Evolutionary conservation across 257 asterid genomes (phyloP).

Genomic region (Salvia rosmarinus): DNA sequence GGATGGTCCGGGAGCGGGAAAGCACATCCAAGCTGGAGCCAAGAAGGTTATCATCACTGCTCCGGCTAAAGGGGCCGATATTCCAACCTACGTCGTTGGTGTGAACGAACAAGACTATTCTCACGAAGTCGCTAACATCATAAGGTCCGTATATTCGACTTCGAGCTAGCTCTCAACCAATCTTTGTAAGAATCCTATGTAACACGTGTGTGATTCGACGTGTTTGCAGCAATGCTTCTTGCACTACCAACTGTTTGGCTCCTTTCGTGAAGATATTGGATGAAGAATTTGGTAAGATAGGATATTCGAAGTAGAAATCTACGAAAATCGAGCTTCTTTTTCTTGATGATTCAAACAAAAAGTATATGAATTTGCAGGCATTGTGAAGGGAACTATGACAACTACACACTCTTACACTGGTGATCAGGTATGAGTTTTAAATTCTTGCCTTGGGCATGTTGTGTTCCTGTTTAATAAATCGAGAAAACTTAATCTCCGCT

Average conservation of each 20-base stretch:
- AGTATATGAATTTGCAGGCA: constrained; percentile 51
- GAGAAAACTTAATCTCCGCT: neutral
- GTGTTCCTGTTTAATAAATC: neutral
- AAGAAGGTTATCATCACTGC: constrained; percentile 95
- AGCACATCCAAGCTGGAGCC: constrained; percentile 97
- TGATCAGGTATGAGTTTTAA: constrained; percentile 62
- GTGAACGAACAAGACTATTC: constrained; percentile 80
- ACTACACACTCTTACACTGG: constrained; percentile 98
- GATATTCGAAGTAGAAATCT: neutral
- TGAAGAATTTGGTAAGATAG: constrained; percentile 72
- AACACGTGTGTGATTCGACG: neutral
- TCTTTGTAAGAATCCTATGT: neutral
- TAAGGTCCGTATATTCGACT: constrained; percentile 60
- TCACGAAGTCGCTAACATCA: constrained; percentile 77
- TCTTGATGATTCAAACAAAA: neutral
- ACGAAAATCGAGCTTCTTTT: neutral
- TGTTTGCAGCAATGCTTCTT: constrained; percentile 85
- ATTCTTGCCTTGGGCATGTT: neutral
- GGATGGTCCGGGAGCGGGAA: constrained; percentile 97
- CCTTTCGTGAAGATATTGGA: constrained; percentile 89
- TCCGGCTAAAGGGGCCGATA: constrained; percentile 95
- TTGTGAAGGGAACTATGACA: constrained; percentile 97
- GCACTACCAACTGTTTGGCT: constrained; percentile 97
- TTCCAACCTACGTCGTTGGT: constrained; percentile 90
- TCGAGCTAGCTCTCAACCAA: neutral